Percentiles rank a stretch among this genome's conserved stretches.
phyloP scores from a whole-genome alignment of 805 yeast species.

The Naumovozyma dairenensis region DNA sequence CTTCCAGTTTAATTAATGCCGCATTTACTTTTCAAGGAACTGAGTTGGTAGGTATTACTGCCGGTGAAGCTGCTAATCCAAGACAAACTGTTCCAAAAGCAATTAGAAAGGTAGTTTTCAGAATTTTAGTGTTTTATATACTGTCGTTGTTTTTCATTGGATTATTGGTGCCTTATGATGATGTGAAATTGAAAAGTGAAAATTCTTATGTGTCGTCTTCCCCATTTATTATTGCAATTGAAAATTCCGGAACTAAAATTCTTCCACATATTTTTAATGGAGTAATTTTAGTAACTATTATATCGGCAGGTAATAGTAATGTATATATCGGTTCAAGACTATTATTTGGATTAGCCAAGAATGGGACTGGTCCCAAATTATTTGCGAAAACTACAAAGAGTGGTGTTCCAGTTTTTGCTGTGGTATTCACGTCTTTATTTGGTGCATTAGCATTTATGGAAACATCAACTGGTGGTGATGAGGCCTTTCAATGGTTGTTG shows the following conservation, averaged over 20 bases:
- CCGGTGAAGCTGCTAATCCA: slow-evolving; percentile 60
- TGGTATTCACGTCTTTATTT: slow-evolving; percentile 43
- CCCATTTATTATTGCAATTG: slow-evolving; percentile 60
- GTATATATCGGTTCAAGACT: slow-evolving; percentile 59
- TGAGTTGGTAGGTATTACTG: slow-evolving; percentile 58
- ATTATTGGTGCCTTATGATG: slow-evolving; percentile 53
- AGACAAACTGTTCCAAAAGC: slow-evolving; percentile 57
- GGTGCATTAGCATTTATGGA: slow-evolving; percentile 52
- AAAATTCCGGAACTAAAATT: slow-evolving; percentile 51
- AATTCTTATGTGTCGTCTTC: slow-evolving; percentile 39
- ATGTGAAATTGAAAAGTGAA: slow-evolving; percentile 34
- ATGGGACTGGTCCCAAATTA: slow-evolving; percentile 43
- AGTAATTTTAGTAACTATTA: slow-evolving; percentile 48
- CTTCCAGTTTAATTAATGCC: slow-evolving; percentile 52
- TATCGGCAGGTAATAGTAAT: slow-evolving; percentile 69
- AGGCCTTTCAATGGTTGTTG: slow-evolving; percentile 58
- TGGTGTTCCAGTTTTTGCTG: slow-evolving; percentile 53
- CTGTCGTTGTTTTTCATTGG: slow-evolving; percentile 55
- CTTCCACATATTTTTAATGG: slow-evolving; percentile 61
- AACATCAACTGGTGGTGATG: slow-evolving; percentile 38
- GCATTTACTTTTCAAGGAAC: slow-evolving; percentile 70
- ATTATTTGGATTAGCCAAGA: slow-evolving; percentile 47
- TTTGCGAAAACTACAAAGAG: slow-evolving; percentile 38
- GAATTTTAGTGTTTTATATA: slow-evolving; percentile 56
- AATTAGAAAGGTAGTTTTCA: slow-evolving; percentile 50